Evolutionary conservation across 805 yeast species (phyloP).

Genomic region (Kockiozyma suomiensis): DNA sequence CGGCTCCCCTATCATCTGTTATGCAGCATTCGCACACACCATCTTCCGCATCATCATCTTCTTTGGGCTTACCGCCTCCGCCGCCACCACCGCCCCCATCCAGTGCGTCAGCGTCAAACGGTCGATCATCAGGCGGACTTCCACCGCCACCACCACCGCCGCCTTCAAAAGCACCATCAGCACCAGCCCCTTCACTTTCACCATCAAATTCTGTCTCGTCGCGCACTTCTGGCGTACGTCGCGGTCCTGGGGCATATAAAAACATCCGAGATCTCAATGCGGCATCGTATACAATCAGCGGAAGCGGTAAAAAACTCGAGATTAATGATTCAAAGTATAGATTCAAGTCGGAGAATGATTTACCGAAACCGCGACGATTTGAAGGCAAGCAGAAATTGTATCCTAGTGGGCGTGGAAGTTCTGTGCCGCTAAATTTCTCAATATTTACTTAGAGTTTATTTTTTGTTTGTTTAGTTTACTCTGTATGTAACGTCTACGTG

Average conservation of each 20-base stretch:
- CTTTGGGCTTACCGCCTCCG: conserved; percentile 28
- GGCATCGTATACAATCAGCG: conserved; percentile 62
- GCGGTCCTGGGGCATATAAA: conserved; percentile 37
- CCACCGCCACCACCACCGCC: conserved; percentile 41
- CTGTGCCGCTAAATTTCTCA: conserved; percentile 77
- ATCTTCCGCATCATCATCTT: conserved; percentile 3
- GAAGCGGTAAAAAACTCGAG: conserved; percentile 41
- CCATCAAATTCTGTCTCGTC: conserved; percentile 16
- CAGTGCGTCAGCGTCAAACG: conserved; percentile 40
- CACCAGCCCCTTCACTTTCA: conserved; percentile 7
- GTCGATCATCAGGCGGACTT: conserved; percentile 21
- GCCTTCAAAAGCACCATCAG: conserved; percentile 28
- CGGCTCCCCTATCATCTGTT: conserved; percentile 44
- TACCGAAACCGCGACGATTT: conserved; percentile 88
- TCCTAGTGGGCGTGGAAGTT: conserved; percentile 93
- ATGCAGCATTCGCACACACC: not conserved
- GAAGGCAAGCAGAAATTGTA: conserved; percentile 73
- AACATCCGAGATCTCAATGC: conserved; percentile 63
- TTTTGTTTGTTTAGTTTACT: not conserved
- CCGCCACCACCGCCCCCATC: conserved; percentile 43
- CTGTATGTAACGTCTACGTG: not conserved
- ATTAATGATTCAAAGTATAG: conserved; percentile 77
- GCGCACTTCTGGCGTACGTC: conserved; percentile 5
- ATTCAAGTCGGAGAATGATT: conserved; percentile 64
- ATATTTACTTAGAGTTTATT: conserved; percentile 34